A percentile compares a stretch with the other conserved stretches of the same genome.
Evolutionary conservation across 257 asterid species (phyloP).

Genomic region (Capsicum baccatum): DNA sequence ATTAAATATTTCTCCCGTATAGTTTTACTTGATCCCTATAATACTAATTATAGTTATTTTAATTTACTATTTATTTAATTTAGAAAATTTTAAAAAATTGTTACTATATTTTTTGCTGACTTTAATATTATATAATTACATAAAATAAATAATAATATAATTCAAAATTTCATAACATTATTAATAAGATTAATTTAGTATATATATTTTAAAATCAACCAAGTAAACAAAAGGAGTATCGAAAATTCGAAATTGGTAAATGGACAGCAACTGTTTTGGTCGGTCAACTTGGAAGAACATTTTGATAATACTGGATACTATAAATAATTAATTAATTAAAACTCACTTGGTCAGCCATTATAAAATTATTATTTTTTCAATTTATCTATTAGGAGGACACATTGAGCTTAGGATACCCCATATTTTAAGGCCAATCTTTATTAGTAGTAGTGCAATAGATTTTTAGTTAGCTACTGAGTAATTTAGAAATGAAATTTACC

Average conservation of each 20-base stretch:
- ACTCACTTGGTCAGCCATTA: background rate
- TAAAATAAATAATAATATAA: too few relatives aligned
- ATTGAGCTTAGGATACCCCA: slow-evolving; percentile 20
- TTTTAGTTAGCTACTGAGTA: too few relatives aligned
- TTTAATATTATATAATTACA: too few relatives aligned
- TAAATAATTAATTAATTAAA: background rate
- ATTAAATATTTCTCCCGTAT: background rate
- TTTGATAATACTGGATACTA: background rate
- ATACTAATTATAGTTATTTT: too few relatives aligned
- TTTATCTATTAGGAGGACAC: background rate
- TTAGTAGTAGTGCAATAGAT: background rate
- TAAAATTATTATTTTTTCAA: background rate
- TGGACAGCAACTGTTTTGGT: slow-evolving; percentile 24
- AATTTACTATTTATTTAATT: too few relatives aligned
- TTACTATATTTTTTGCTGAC: too few relatives aligned
- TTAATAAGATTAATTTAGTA: too few relatives aligned
- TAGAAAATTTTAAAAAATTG: too few relatives aligned
- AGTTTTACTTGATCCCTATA: too few relatives aligned
- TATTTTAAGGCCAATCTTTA: slow-evolving; percentile 1
- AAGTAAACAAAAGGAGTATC: background rate
- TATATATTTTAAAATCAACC: too few relatives aligned
- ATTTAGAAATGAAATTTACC: background rate
- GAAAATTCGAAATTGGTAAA: background rate
- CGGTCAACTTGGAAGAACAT: slow-evolving; percentile 21
- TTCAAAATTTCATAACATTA: too few relatives aligned